These are phyloP conservation scores for Viridothelium virens DNA, from an alignment of 495 filamentous ascomycete species.

Conservation along the genomic window DNA sequence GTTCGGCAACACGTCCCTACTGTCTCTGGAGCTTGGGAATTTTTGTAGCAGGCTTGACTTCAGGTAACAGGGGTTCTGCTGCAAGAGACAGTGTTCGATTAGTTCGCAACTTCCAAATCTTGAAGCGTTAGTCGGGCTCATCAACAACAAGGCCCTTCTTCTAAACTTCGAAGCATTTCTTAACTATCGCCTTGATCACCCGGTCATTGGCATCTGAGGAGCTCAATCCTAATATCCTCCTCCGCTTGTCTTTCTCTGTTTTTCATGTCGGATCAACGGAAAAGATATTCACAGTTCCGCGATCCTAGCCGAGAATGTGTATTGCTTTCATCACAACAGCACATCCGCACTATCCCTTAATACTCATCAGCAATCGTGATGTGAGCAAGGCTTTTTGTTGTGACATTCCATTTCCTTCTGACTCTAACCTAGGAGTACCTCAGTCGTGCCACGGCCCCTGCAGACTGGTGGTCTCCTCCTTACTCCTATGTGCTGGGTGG, in stretches of 20 bases:
- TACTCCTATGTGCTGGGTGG: slow-evolving; percentile 56
- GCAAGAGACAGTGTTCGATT: too few species aligned
- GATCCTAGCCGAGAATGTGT: slow-evolving; percentile 60
- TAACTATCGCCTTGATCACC: too few species aligned
- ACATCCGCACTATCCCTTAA: slow-evolving; percentile 82
- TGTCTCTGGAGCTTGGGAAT: too few species aligned
- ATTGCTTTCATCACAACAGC: slow-evolving; percentile 84
- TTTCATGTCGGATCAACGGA: background rate
- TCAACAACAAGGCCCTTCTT: too few species aligned
- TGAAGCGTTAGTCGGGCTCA: too few species aligned
- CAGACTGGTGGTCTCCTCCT: slow-evolving; percentile 71
- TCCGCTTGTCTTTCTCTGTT: background rate
- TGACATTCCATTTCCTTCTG: slow-evolving; percentile 6
- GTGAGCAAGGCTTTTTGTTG: slow-evolving; percentile 37
- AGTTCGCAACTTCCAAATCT: too few species aligned
- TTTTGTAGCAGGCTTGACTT: too few species aligned
- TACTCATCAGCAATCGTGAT: slow-evolving; percentile 90
- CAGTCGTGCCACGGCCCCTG: slow-evolving; percentile 72
- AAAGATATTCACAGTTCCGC: background rate
- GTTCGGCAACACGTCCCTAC: too few species aligned
- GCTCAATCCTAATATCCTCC: background rate
- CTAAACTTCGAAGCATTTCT: too few species aligned
- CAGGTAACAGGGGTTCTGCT: too few species aligned
- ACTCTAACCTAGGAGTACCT: slow-evolving; percentile 62
- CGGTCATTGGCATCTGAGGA: too few species aligned